A percentile compares a stretch with the other conserved stretches of the same genome.
Conservation (phyloP, 257 asterid genomes). For the Solanum lycopersicoides region DNA sequence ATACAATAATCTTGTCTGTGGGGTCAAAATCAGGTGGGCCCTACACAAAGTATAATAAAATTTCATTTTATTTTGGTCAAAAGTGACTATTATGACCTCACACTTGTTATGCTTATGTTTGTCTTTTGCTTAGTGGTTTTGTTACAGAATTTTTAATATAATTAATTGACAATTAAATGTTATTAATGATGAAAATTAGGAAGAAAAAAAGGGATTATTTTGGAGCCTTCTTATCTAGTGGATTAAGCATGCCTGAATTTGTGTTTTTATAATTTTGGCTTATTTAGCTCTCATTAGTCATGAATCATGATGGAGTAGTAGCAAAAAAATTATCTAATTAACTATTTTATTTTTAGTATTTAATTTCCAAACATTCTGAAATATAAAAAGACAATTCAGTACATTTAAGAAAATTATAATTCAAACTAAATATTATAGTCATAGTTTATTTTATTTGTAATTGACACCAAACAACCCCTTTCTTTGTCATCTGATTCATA, state of each 20-base stretch:
- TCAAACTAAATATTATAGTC: no score
- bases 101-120: not conserved
- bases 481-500: no score
- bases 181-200: not conserved
- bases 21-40: not conserved
- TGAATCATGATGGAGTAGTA: not conserved
- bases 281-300: not conserved
- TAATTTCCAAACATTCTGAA: no score
- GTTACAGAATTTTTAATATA: not conserved
- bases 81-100: not conserved
- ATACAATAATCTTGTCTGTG: not conserved
- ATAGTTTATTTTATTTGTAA: no score
- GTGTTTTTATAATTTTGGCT: not conserved
- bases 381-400: no score
- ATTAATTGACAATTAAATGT: not conserved
- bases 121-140: not conserved
- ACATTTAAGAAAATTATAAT: no score
- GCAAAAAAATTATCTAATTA: not conserved
- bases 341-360: no score
- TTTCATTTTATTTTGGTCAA: not conserved
- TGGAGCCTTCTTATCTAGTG: not conserved
- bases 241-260: not conserved
- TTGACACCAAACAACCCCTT: no score
- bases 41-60: not conserved
- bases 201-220: not conserved